A percentile compares a stretch with the other conserved stretches of the same genome.
These are phyloP conservation scores for Aspergillus cavernicola DNA, from an alignment of 495 filamentous ascomycete genomes.

Conservation along the genomic window DNA sequence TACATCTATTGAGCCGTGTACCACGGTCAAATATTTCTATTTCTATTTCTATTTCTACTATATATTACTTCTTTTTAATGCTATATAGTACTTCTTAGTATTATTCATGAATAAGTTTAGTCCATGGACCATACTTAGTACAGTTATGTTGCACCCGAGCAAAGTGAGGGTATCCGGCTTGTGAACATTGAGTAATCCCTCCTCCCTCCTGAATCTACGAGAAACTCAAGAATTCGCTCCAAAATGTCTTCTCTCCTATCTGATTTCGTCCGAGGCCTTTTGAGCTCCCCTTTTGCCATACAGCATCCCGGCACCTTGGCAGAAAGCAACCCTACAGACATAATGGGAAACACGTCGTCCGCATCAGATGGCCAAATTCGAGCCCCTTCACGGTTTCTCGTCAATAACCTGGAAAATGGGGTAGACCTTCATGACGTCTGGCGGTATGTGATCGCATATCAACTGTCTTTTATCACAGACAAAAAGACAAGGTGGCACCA, in stretches of 20 bases:
- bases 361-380: constrained; percentile 44
- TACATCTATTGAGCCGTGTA: too few species aligned
- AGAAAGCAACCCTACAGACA: neutral
- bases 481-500: constrained; percentile 24
- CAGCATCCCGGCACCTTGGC: neutral
- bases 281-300: neutral
- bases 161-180: too few species aligned
- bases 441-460: constrained; percentile 26
- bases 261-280: neutral
- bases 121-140: too few species aligned
- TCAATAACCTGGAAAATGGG: constrained; percentile 19
- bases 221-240: too few species aligned
- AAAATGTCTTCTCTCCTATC: neutral
- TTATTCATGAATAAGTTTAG: too few species aligned
- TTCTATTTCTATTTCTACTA: too few species aligned
- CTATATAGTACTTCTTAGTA: too few species aligned
- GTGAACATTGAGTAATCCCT: too few species aligned
- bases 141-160: too few species aligned
- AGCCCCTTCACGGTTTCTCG: constrained; percentile 25
- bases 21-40: too few species aligned
- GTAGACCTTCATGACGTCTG: constrained; percentile 23
- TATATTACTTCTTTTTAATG: too few species aligned
- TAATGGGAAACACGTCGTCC: constrained; percentile 12
- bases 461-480: constrained; percentile 26
- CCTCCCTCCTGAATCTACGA: too few species aligned